Conservation (phyloP, 2,329 filamentous ascomycete species). For the Fusarium nodosum region DNA sequence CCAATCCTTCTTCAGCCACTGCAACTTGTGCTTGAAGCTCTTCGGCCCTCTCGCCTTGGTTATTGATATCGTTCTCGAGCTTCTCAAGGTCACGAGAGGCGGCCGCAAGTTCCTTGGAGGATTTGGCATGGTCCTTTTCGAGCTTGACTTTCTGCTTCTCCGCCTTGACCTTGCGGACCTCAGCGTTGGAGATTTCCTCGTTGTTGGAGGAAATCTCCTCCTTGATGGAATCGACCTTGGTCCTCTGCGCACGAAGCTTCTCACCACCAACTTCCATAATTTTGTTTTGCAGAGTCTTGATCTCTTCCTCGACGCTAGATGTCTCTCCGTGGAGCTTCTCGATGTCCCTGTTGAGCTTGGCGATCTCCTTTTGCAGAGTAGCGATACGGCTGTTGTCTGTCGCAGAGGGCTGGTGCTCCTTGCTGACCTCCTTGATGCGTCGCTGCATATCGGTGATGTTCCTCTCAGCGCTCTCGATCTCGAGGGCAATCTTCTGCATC, state of each 20-base stretch:
- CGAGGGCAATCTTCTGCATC: slow-evolving; percentile 90
- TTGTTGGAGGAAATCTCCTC: slow-evolving; percentile 84
- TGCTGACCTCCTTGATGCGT: slow-evolving; percentile 85
- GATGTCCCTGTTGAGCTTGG: slow-evolving; percentile 80
- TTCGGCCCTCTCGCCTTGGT: slow-evolving; percentile 81
- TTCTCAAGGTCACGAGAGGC: slow-evolving; percentile 80
- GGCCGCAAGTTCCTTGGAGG: slow-evolving; percentile 81
- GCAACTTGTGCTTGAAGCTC: slow-evolving; percentile 80
- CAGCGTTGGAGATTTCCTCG: slow-evolving; percentile 86
- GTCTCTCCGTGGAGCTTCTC: slow-evolving; percentile 85
- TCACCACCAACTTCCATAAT: slow-evolving; percentile 99
- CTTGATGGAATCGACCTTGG: slow-evolving; percentile 90
- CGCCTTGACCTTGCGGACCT: slow-evolving; percentile 90
- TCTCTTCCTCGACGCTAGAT: slow-evolving; percentile 91
- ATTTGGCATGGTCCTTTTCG: slow-evolving; percentile 83
- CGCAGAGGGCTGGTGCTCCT: slow-evolving; percentile 84
- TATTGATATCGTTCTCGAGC: slow-evolving; percentile 82
- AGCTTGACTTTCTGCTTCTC: slow-evolving; percentile 93
- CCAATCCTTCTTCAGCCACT: slow-evolving; percentile 83
- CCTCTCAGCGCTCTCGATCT: slow-evolving; percentile 86
- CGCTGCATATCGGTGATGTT: slow-evolving; percentile 88
- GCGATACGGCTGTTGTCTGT: slow-evolving; percentile 81
- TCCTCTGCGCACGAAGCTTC: slow-evolving; percentile 88
- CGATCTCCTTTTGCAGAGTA: slow-evolving; percentile 82
- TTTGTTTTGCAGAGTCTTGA: slow-evolving; percentile 92